Evolutionary conservation across 805 yeast species (phyloP).

Genomic region (Metschnikowia lachancei): DNA sequence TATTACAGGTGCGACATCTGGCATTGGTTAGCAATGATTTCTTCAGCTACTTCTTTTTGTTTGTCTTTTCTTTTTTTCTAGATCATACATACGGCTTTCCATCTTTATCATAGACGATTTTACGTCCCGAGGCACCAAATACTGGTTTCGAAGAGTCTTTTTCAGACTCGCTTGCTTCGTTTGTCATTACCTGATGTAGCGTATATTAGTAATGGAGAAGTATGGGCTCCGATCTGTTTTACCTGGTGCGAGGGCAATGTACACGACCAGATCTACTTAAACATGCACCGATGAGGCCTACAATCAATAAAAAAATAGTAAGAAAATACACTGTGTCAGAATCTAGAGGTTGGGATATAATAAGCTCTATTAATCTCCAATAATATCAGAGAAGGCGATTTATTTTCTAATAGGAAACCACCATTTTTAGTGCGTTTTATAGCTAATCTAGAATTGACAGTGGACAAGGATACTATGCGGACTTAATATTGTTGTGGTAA

Average conservation of each 20-base stretch:
- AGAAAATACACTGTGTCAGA: no score
- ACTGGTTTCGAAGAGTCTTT: conserved; percentile 30
- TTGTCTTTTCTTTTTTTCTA: no score
- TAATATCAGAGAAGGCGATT: no score
- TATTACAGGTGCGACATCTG: conserved; percentile 86
- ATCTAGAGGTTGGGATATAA: no score
- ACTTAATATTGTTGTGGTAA: no score
- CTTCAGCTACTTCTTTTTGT: no score
- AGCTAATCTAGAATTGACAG: no score
- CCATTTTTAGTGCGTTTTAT: no score
- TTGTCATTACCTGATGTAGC: background rate
- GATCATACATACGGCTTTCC: conserved; percentile 80
- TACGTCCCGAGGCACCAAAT: conserved; percentile 60
- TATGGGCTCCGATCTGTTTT: conserved; percentile 1
- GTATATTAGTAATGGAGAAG: background rate
- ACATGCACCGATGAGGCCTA: background rate
- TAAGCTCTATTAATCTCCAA: no score
- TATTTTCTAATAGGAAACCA: no score
- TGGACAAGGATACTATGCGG: no score
- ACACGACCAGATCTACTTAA: conserved; percentile 1
- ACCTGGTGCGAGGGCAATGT: conserved; percentile 1
- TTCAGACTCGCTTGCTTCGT: background rate
- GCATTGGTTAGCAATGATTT: conserved; percentile 10
- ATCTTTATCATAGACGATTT: conserved; percentile 75
- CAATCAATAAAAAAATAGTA: background rate